phyloP scores from a whole-genome alignment of 352 stramenopile species.

The Aphanomyces cochlioides region DNA sequence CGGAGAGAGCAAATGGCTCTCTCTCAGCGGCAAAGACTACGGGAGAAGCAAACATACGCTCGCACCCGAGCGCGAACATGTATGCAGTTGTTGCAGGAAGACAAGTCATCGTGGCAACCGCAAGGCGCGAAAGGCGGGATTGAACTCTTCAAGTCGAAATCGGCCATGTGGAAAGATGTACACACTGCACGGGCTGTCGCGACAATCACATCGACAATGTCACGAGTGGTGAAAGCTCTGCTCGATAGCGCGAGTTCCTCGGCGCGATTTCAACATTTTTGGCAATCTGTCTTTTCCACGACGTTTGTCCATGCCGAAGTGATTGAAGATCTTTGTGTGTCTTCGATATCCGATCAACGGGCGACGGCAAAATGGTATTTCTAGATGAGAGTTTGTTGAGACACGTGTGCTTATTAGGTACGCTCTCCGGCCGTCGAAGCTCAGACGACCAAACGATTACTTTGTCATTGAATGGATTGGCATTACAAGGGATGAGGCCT shows the following conservation, averaged over 20 bases:
- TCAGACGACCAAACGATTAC: not conserved
- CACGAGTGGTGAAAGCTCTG: constrained; percentile 8
- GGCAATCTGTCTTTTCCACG: constrained; percentile 1
- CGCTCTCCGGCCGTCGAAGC: constrained; percentile 8
- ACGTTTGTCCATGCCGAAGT: constrained; percentile 15
- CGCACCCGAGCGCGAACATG: constrained; percentile 8
- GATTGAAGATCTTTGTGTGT: constrained; percentile 5
- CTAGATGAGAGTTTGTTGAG: too few relatives aligned
- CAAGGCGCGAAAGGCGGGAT: not conserved
- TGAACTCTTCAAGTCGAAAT: constrained; percentile 12
- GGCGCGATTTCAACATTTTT: not conserved
- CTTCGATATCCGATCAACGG: not conserved
- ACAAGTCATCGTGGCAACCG: not conserved
- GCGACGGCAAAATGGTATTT: constrained; percentile 20
- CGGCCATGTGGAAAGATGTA: not conserved
- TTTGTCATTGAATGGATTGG: constrained; percentile 25
- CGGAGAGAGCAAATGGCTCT: too few relatives aligned
- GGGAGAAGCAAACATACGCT: constrained; percentile 16
- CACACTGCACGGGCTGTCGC: constrained; percentile 1
- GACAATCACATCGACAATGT: not conserved
- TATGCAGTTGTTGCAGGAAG: constrained; percentile 3
- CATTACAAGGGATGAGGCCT: not conserved
- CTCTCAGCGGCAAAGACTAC: too few relatives aligned
- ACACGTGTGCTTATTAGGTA: not conserved
- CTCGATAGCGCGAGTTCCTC: not conserved